Percentiles rank a stretch among this genome's conserved stretches.
Evolutionary conservation across 2,329 filamentous ascomycete species (phyloP).

Genomic region (Lasiodiplodia sp.): DNA sequence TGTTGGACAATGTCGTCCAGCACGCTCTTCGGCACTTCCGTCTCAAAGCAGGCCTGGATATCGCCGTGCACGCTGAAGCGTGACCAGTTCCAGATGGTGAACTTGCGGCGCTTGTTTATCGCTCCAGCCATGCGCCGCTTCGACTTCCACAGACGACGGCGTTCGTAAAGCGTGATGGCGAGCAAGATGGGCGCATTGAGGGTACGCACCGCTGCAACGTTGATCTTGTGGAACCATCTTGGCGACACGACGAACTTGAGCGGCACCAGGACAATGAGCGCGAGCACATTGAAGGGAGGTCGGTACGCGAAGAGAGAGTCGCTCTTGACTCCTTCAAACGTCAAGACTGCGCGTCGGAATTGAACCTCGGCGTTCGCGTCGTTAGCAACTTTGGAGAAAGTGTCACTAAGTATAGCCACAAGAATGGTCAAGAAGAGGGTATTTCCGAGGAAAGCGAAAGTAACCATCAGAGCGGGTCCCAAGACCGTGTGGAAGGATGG

Average conservation of each 20-base stretch:
- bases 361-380: constrained; percentile 85
- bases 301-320: constrained; percentile 85
- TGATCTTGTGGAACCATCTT: constrained; percentile 90
- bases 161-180: constrained; percentile 73
- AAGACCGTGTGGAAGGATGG: constrained; percentile 80
- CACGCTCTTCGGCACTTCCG: constrained; percentile 68
- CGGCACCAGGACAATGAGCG: constrained; percentile 75
- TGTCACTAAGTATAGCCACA: constrained; percentile 86
- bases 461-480: constrained; percentile 80
- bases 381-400: constrained; percentile 77
- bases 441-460: constrained; percentile 86
- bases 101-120: constrained; percentile 49
- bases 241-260: constrained; percentile 80
- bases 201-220: constrained; percentile 76
- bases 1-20: constrained; percentile 57
- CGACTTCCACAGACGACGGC: constrained; percentile 71
- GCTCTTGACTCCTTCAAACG: constrained; percentile 84
- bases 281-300: constrained; percentile 83
- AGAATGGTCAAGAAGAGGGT: constrained; percentile 89
- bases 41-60: constrained; percentile 75
- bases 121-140: constrained; percentile 40
- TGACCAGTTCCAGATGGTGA: constrained; percentile 70
- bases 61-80: constrained; percentile 75
- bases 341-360: constrained; percentile 80
- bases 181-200: constrained; percentile 80